Evolutionary conservation across 2,329 filamentous ascomycete genomes (phyloP).

Genomic region (Ilyonectria robusta): DNA sequence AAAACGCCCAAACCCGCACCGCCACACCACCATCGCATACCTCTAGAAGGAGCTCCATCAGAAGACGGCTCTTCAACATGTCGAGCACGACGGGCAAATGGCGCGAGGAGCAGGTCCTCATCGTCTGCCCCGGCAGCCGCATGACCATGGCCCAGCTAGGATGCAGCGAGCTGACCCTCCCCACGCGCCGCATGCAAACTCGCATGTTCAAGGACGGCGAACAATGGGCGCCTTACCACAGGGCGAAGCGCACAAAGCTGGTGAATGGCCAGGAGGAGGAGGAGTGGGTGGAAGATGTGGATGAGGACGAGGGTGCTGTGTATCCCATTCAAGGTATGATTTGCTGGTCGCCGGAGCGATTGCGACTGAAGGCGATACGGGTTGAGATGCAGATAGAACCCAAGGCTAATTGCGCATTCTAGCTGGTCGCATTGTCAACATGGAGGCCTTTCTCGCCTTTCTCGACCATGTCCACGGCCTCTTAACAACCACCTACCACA

Average conservation of each 20-base stretch:
- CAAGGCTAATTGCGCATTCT: slow-evolving; percentile 42
- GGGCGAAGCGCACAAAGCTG: slow-evolving; percentile 74
- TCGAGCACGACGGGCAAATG: slow-evolving; percentile 71
- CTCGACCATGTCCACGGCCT: slow-evolving; percentile 92
- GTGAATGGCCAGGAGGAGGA: slow-evolving; percentile 67
- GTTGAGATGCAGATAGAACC: not conserved
- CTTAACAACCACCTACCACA: slow-evolving; percentile 93
- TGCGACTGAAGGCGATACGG: slow-evolving; percentile 6
- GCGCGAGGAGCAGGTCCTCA: slow-evolving; percentile 75
- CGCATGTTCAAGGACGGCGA: slow-evolving; percentile 94
- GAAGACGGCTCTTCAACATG: slow-evolving; percentile 57
- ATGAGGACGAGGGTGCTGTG: slow-evolving; percentile 89
- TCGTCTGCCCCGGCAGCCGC: slow-evolving; percentile 88
- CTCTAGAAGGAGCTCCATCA: slow-evolving; percentile 26
- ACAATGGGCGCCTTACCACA: slow-evolving; percentile 82
- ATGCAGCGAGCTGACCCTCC: slow-evolving; percentile 90
- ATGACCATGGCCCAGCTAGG: slow-evolving; percentile 93
- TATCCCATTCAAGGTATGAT: slow-evolving; percentile 80
- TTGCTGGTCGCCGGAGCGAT: slow-evolving; percentile 9
- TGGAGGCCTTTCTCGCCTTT: slow-evolving; percentile 93
- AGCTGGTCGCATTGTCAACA: slow-evolving; percentile 88
- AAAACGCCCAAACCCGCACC: slow-evolving; percentile 7
- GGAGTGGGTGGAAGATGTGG: slow-evolving; percentile 89
- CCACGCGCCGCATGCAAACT: slow-evolving; percentile 87
- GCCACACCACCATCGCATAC: slow-evolving; percentile 17